Base-by-base conservation (phyloP, 139 green algal genomes). In the Penium margaritaceum region DNA sequence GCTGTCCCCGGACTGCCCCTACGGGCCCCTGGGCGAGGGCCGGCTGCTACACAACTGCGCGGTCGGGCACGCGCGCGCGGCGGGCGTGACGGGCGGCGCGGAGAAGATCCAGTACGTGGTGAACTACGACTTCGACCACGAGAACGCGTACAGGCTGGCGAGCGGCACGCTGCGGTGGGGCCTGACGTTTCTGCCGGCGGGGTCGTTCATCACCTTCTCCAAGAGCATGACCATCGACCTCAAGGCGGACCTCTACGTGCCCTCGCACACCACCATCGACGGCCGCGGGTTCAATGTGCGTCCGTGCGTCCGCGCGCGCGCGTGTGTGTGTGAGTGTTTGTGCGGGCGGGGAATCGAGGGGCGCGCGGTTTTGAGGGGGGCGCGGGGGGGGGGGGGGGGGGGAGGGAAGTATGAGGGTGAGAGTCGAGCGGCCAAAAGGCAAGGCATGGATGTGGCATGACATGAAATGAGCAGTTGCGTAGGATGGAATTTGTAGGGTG, bases 1-100 rank as follows among this genome's bases (percentile, higher is more conserved):
- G n/a, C n/a, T n/a, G n/a, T 58, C 47, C 47, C 47, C 47, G n/a
- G 47, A 58, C 47, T 58, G 47, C 47, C 47, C 27, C n/a, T 58
- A 58, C 47, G n/a, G n/a, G n/a, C n/a, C n/a, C n/a, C n/a, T n/a
- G n/a, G 47, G 47, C 47, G 7, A 21, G 6, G 47, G 29, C 0
- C 27, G 29, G 4, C n/a, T n/a, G n/a, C 47, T 58, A 3, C n/a
- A 21, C n/a, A n/a, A 58, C 27, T 58, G 47, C 47, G 47, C 47
- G 9, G 29, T 58, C n/a, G 47, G 47, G 47, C 29, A 58, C 47
- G 47, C 47, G 47, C n/a, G 47, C 47, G 47, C 47, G 47, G 47
- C 47, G 47, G 47, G 47, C 9, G 47, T 58, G 47, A 21, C n/a
- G n/a, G 47, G 47, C 2, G 47, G n/a, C 2, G n/a, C 27, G 47